Evolutionary conservation across 805 yeast genomes (phyloP), one percentile per base, ranked within the genome.

Genomic region (Scheffersomyces stipitis): DNA sequence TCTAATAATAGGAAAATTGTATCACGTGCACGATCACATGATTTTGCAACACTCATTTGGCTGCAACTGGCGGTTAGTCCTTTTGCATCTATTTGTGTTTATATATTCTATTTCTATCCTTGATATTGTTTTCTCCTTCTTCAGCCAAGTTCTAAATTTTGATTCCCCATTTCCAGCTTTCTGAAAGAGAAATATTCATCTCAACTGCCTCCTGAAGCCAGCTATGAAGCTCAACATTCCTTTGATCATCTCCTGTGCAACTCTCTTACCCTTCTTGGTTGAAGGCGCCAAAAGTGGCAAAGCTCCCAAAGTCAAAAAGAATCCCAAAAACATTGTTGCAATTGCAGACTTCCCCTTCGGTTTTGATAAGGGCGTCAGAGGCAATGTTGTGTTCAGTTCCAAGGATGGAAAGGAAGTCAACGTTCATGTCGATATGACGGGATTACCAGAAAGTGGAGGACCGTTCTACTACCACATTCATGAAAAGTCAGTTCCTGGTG

Each of bases 381-480:
- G 38, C 52, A 61, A 46, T 86, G 87, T 48, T 63, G 73, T 45
- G 61, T 83, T 54, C 77, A 77, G 52, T 77, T 83, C 60, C 52
- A 62, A 39, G 71, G 77, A 72, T 33, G 78, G 82, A 40, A 79
- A 80, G 37, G 62, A 73, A 2, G 81, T 82, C 15, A 71, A 78
- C 45, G 89, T 84, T 33, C 81, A 80, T 49, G 76, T 84, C 39
- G 87, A 82, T 56, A 66, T 81, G 49, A 78, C 86, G 15, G 86
- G 86, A 3, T 72, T 83, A 48, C 90, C 89, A 20, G 64, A 67
- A 34, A 64, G 64, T 30, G 82, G 81, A 15, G 89, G 89, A 9
- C 82, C 86, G 3, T 84, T 83, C 58, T 60, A 66, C 24, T 83
- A 83, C 56, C 89, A 83, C 52, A 78, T 83, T 41, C 87, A 83